Base-by-base conservation (phyloP, 2,329 filamentous ascomycete species). In the Claviceps sp. region DNA sequence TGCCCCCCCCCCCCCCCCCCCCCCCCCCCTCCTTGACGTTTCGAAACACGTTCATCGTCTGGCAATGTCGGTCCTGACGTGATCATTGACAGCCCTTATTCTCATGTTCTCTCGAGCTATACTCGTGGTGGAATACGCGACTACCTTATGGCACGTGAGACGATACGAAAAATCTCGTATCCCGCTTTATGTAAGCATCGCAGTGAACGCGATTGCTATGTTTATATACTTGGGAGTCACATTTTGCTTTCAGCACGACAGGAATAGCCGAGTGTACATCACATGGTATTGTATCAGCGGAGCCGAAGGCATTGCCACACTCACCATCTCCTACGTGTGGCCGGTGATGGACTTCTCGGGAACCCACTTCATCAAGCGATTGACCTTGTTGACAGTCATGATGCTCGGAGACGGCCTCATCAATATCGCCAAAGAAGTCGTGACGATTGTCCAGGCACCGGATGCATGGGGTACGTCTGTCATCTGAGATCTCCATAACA, bases 301-400 rank as follows among this genome's bases (percentile, higher is more conserved):
- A 2, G 49, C 75, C 7, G 82, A 85, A 64, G 72, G 74, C 17
- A 56, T 75, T 17, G 58, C 70, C 5, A 72, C 76, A 4, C 70
- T 84, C 37, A 64, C 63, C 4, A 65, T 81, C 4, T 81, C 80
- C 9, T 74, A 72, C 47, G 64, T 70, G 23, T 82, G 73, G 61
- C 69, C 74, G 3, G 73, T 77, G 48, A 69, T 84, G 44, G 78
- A 77, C 50, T 81, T 85, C 59, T 74, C 78, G 53, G 70, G 76
- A 52, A 84, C 79, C 0, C 79, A 83, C 60, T 62, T 85, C 51
- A 79, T 80, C 59, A 78, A 81, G 58, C 73, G 82, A 9, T 76
- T 85, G 73, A 76, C 74, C 13, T 68, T 83, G 2, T 68, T 85
- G 51, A 85, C 80, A 0, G 69, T 84, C 47, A 82, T 85, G 54